Evolutionary conservation across 805 yeast species (phyloP).

Genomic region (Pichia insulana): DNA sequence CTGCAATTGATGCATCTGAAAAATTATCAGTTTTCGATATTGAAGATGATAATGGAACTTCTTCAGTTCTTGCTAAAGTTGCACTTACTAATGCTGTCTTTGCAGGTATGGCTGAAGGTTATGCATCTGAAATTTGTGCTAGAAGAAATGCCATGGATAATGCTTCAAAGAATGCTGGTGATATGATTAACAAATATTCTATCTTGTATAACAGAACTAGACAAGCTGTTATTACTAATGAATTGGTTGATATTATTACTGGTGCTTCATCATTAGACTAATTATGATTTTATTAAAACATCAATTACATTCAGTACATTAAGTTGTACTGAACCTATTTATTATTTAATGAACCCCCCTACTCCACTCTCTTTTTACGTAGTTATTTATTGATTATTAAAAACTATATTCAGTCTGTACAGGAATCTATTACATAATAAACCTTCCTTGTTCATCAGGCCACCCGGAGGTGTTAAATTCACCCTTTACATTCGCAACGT

Average conservation of each 20-base stretch:
- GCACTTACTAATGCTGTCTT: slow-evolving; percentile 83
- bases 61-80: slow-evolving; percentile 71
- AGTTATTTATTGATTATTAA: background rate
- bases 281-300: slow-evolving; percentile 1
- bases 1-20: slow-evolving; percentile 74
- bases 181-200: slow-evolving; percentile 93
- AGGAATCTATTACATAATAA: background rate
- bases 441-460: background rate
- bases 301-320: background rate
- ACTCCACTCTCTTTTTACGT: background rate
- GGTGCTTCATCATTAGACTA: slow-evolving; percentile 99
- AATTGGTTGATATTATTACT: slow-evolving; percentile 97
- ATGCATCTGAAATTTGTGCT: slow-evolving; percentile 95
- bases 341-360: background rate
- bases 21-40: slow-evolving; percentile 76
- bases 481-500: background rate
- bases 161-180: slow-evolving; percentile 99
- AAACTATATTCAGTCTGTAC: background rate
- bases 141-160: slow-evolving; percentile 99
- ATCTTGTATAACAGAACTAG: slow-evolving; percentile 98
- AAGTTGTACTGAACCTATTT: background rate
- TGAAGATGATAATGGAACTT: slow-evolving; percentile 58
- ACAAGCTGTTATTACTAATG: slow-evolving; percentile 99
- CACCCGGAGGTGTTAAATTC: background rate
- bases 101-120: slow-evolving; percentile 94